Conservation (phyloP, 2,329 filamentous ascomycete species). For the Clarireedia homoeocarpa region DNA sequence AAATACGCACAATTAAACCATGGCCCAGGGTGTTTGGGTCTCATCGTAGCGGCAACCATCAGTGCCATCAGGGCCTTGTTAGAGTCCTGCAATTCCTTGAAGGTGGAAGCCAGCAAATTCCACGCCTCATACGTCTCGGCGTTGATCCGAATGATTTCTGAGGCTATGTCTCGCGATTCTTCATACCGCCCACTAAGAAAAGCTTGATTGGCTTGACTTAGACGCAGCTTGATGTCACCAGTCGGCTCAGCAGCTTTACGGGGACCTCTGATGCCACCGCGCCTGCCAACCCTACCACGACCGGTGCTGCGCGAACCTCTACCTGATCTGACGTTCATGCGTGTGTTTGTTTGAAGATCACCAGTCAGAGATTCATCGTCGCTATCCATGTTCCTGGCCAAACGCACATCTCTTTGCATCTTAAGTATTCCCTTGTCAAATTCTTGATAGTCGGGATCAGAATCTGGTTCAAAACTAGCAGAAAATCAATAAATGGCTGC, state of each 20-base stretch:
- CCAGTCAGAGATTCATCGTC: constrained; percentile 1
- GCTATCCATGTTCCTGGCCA: constrained; percentile 15
- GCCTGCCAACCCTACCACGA: constrained; percentile 2
- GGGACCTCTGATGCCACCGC: constrained; percentile 29
- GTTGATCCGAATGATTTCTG: constrained; percentile 60
- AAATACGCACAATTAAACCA: constrained; percentile 54
- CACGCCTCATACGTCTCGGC: constrained; percentile 59
- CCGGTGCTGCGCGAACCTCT: neutral
- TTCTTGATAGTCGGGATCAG: constrained; percentile 36
- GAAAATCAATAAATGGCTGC: neutral
- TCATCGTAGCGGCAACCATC: constrained; percentile 54
- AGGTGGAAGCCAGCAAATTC: constrained; percentile 53
- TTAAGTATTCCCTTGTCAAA: constrained; percentile 34
- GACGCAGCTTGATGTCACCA: constrained; percentile 60
- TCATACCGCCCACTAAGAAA: constrained; percentile 57
- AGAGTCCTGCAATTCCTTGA: constrained; percentile 49
- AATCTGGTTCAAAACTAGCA: constrained; percentile 12
- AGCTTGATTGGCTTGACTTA: constrained; percentile 59
- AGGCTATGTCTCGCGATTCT: constrained; percentile 48
- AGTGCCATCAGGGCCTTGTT: constrained; percentile 51
- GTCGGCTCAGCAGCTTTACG: constrained; percentile 58
- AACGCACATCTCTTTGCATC: constrained; percentile 27
- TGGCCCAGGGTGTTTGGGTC: constrained; percentile 49
- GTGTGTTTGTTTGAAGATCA: neutral
- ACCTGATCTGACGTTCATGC: neutral